Conservation (phyloP, 2,329 filamentous ascomycete species). For the Exophiala xenobiotica region DNA sequence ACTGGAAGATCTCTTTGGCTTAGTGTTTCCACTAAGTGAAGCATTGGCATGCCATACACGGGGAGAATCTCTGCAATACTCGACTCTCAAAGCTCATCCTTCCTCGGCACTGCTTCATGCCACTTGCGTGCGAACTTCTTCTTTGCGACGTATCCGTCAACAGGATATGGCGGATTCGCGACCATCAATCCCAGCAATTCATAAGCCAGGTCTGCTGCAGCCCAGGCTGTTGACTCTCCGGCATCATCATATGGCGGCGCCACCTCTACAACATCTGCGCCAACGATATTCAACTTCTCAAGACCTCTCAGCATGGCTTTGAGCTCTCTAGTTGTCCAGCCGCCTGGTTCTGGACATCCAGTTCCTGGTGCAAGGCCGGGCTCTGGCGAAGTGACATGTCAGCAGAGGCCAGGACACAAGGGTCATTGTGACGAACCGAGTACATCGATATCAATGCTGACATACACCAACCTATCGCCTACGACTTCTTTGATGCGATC, state of each 20-base stretch:
- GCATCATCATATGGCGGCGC: constrained; percentile 55
- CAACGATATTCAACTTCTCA: constrained; percentile 26
- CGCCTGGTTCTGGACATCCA: constrained; percentile 28
- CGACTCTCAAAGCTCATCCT: neutral
- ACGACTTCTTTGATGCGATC: constrained; percentile 67
- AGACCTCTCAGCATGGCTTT: constrained; percentile 22
- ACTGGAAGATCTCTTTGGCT: too few relatives aligned
- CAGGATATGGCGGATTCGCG: neutral
- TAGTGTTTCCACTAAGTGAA: too few relatives aligned
- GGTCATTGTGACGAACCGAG: constrained; percentile 53
- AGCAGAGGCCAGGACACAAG: neutral
- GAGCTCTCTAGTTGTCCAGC: constrained; percentile 29
- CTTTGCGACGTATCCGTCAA: neutral
- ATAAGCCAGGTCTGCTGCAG: constrained; percentile 55
- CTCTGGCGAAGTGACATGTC: constrained; percentile 15
- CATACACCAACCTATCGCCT: constrained; percentile 56
- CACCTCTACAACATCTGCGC: constrained; percentile 30
- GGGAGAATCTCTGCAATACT: too few relatives aligned
- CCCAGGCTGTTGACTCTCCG: constrained; percentile 77
- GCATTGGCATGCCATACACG: too few relatives aligned
- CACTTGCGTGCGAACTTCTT: neutral
- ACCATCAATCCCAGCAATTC: constrained; percentile 1
- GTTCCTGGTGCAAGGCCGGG: constrained; percentile 35
- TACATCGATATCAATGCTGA: constrained; percentile 36
- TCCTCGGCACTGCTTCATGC: neutral